These are phyloP conservation scores for Fraxinus greggii DNA, from an alignment of 305 asterid genomes.

Conservation along the genomic window DNA sequence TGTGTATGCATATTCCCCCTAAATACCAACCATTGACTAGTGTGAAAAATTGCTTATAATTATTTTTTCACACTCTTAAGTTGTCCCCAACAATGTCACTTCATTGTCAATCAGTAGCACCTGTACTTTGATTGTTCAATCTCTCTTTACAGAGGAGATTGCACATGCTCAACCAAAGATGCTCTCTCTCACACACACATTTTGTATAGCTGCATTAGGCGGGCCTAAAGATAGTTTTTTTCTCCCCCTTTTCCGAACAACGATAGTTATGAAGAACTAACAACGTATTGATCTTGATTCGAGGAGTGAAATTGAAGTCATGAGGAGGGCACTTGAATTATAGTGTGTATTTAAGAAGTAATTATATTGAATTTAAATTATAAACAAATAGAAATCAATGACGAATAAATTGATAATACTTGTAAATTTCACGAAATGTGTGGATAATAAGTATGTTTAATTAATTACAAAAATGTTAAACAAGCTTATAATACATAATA, in stretches of 20 bases:
- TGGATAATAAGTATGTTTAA: not conserved
- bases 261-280: not conserved
- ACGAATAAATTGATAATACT: too few species aligned
- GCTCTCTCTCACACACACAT: not conserved
- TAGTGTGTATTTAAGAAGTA: not conserved
- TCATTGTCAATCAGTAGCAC: constrained; percentile 20
- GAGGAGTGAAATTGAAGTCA: not conserved
- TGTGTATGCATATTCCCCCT: not conserved
- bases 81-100: constrained; percentile 26
- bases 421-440: not conserved
- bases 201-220: not conserved
- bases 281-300: not conserved
- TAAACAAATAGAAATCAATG: too few species aligned
- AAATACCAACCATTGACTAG: not conserved
- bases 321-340: not conserved
- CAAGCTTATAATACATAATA: not conserved
- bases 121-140: constrained; percentile 8
- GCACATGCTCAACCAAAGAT: constrained; percentile 24
- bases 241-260: not conserved
- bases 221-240: not conserved
- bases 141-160: constrained; percentile 29
- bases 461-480: not conserved
- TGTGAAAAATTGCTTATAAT: not conserved
- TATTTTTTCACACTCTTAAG: not conserved
- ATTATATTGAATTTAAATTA: too few species aligned